A percentile compares a stretch with the other conserved stretches of the same genome.
phyloP scores from a whole-genome alignment of 2,329 filamentous ascomycete genomes.

The Coccinonectria pachysandricola region DNA sequence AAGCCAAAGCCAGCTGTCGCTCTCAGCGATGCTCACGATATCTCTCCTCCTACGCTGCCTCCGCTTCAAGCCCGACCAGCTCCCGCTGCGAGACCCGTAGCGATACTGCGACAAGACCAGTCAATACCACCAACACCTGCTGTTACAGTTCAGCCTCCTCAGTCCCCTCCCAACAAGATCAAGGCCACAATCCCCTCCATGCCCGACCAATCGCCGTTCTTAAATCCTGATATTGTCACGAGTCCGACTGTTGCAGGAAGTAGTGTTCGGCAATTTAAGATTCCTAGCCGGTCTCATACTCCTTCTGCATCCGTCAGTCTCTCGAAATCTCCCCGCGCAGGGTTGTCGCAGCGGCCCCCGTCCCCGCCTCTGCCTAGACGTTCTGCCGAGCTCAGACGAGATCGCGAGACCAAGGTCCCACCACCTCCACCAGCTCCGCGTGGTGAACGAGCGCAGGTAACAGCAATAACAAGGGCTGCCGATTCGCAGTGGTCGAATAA shows the following conservation, averaged over 20 bases:
- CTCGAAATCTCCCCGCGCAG: constrained; percentile 35
- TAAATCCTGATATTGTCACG: constrained; percentile 37
- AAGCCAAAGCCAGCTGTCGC: constrained; percentile 16
- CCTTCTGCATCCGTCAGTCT: constrained; percentile 31
- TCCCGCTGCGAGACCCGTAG: constrained; percentile 14
- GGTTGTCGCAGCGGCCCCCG: constrained; percentile 42
- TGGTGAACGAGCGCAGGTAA: constrained; percentile 52
- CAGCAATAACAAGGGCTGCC: constrained; percentile 11
- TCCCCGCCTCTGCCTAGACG: constrained; percentile 54
- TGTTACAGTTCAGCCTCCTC: constrained; percentile 59
- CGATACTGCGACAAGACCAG: constrained; percentile 9
- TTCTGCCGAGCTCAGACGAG: constrained; percentile 47
- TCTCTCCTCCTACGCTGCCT: constrained; percentile 17
- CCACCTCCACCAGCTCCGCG: constrained; percentile 71
- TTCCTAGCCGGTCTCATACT: constrained; percentile 45
- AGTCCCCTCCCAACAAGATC: constrained; percentile 53
- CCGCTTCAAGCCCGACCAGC: constrained; percentile 16
- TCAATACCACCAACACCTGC: constrained; percentile 36
- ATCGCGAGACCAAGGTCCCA: constrained; percentile 32
- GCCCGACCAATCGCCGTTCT: constrained; percentile 34
- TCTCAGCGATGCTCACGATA: constrained; percentile 9
- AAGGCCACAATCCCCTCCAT: constrained; percentile 22
- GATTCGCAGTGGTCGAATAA: constrained; percentile 7
- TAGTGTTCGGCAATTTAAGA: constrained; percentile 38
- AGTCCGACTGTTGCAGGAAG: constrained; percentile 30